Percentiles rank a stretch among this genome's conserved stretches.
Evolutionary conservation across 192 early-diverging fungal genomes (phyloP).

Genomic region (Dissophora ornata): DNA sequence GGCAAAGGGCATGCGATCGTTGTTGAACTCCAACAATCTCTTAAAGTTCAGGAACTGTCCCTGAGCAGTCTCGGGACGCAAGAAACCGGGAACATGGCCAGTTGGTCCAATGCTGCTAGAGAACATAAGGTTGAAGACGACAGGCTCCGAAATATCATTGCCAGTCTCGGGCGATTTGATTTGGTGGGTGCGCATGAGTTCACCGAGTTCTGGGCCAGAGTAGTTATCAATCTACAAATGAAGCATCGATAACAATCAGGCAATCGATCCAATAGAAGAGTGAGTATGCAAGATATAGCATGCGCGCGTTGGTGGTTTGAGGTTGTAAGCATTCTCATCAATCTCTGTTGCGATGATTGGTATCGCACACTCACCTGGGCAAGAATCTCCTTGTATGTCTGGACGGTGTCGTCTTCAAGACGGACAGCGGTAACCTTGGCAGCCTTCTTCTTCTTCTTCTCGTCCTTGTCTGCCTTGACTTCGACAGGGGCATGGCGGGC

Average conservation of each 20-base stretch:
- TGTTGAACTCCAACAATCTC: slow-evolving; percentile 96
- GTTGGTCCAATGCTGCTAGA: slow-evolving; percentile 97
- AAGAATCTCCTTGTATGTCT: slow-evolving; percentile 86
- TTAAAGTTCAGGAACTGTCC: slow-evolving; percentile 99
- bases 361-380: slow-evolving; percentile 85
- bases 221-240: slow-evolving; percentile 97
- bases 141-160: slow-evolving; percentile 90
- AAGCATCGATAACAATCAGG: no score
- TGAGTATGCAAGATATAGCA: no score
- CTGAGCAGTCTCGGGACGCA: slow-evolving; percentile 99
- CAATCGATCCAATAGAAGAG: no score
- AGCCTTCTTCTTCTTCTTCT: slow-evolving; percentile 81
- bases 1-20: slow-evolving; percentile 98
- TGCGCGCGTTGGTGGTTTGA: no score
- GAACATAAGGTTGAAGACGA: slow-evolving; percentile 99
- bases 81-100: slow-evolving; percentile 81
- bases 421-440: slow-evolving; percentile 69
- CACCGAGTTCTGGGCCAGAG: slow-evolving; percentile 83
- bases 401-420: slow-evolving; percentile 69
- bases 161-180: slow-evolving; percentile 93
- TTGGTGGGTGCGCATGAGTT: slow-evolving; percentile 84
- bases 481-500: slow-evolving; percentile 66
- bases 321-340: no score
- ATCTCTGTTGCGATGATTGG: no score
- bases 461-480: slow-evolving; percentile 61